Percentiles rank a stretch among this genome's conserved stretches.
Evolutionary conservation across 495 filamentous ascomycete genomes (phyloP).

Genomic region (Cercophora sp.): DNA sequence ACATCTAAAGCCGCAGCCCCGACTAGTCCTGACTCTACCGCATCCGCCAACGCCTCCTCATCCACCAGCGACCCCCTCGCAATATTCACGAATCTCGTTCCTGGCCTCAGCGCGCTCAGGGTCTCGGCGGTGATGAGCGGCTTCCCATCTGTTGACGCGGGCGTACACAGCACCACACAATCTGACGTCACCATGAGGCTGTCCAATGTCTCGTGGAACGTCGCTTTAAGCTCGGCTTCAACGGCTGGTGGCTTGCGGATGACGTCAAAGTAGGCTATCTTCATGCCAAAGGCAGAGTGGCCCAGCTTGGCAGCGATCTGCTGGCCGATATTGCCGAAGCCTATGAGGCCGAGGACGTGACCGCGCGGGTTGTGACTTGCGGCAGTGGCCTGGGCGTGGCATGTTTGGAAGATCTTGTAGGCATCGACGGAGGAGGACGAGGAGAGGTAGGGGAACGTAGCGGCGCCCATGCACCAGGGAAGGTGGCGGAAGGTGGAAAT

Average conservation of each 20-base stretch:
- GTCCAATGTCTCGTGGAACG: constrained; percentile 50
- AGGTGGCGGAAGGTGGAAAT: constrained; percentile 63
- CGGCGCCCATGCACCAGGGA: constrained; percentile 56
- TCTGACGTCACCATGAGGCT: constrained; percentile 53
- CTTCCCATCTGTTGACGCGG: constrained; percentile 51
- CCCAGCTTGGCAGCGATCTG: constrained; percentile 61
- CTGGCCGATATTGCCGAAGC: constrained; percentile 66
- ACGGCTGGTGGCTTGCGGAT: constrained; percentile 47
- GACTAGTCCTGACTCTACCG: constrained; percentile 53
- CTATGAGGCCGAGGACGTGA: constrained; percentile 57
- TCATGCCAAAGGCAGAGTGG: constrained; percentile 57
- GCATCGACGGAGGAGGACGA: constrained; percentile 7
- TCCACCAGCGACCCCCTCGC: constrained; percentile 68
- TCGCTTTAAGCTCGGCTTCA: constrained; percentile 44
- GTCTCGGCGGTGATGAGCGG: constrained; percentile 50
- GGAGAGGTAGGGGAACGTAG: constrained; percentile 34
- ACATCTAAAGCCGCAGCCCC: constrained; percentile 64
- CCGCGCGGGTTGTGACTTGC: constrained; percentile 55
- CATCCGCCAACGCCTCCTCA: constrained; percentile 62
- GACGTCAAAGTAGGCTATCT: constrained; percentile 64
- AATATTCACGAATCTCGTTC: constrained; percentile 65
- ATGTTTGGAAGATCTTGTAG: constrained; percentile 42
- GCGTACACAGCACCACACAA: constrained; percentile 65
- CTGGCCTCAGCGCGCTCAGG: constrained; percentile 52
- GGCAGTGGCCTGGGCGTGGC: constrained; percentile 54